phyloP scores from a whole-genome alignment of 805 yeast genomes.

The Zygoascus flipseniorum region DNA sequence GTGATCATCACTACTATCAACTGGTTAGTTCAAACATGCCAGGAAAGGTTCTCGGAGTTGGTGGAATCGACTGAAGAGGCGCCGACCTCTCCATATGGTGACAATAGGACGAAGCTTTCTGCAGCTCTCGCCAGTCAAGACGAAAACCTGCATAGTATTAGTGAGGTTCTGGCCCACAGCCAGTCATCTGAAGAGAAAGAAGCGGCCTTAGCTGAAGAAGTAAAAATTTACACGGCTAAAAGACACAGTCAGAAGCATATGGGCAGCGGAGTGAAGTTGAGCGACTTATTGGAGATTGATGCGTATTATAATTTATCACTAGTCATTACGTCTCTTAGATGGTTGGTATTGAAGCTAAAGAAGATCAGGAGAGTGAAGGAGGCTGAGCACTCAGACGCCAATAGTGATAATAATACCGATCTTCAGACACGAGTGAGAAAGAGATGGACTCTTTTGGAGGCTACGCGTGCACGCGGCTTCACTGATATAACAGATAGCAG shows the following conservation, averaged over 20 bases:
- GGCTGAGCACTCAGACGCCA: slow-evolving; percentile 4
- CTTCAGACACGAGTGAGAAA: slow-evolving; percentile 18
- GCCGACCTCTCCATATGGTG: neutral
- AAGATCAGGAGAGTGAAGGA: slow-evolving; percentile 36
- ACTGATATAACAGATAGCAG: neutral
- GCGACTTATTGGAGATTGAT: slow-evolving; percentile 47
- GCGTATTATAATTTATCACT: slow-evolving; percentile 44
- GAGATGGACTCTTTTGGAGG: slow-evolving; percentile 27
- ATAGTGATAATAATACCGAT: neutral
- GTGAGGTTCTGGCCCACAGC: neutral
- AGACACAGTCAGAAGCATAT: slow-evolving; percentile 12
- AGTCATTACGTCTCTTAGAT: slow-evolving; percentile 44
- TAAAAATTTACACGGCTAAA: slow-evolving; percentile 14
- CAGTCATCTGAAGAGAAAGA: neutral
- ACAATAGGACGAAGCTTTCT: slow-evolving; percentile 2
- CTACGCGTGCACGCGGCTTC: slow-evolving; percentile 3
- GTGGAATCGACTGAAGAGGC: slow-evolving; percentile 11
- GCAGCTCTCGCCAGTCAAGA: slow-evolving; percentile 5
- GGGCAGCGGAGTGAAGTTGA: slow-evolving; percentile 29
- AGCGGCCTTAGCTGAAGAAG: slow-evolving; percentile 15
- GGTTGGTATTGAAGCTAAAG: slow-evolving; percentile 58
- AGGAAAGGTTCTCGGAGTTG: slow-evolving; percentile 10
- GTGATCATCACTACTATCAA: slow-evolving; percentile 23
- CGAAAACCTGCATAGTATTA: neutral
- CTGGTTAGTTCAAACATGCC: slow-evolving; percentile 13